A percentile compares a stretch with the other conserved stretches of the same genome.
Conservation (phyloP, 2,329 filamentous ascomycete genomes). For the Fusarium sororula region DNA sequence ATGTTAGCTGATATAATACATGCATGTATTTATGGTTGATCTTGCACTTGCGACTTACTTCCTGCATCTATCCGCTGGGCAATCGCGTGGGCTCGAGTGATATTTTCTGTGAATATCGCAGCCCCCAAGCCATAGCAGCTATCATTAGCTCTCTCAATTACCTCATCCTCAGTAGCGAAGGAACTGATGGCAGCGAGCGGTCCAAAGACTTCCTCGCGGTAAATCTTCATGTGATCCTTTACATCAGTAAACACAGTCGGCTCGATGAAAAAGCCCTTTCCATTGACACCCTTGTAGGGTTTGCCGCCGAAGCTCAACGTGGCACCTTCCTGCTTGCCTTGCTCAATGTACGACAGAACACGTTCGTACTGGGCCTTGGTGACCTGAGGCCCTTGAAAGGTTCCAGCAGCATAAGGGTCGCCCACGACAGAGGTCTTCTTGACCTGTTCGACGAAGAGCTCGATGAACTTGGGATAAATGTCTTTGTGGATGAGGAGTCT, state of each 20-base stretch:
- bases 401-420: slow-evolving; percentile 73
- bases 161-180: slow-evolving; percentile 55
- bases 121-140: slow-evolving; percentile 69
- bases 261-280: slow-evolving; percentile 57
- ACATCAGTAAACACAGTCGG: slow-evolving; percentile 58
- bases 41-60: slow-evolving; percentile 25
- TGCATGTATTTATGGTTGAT: no score
- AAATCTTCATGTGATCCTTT: slow-evolving; percentile 54
- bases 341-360: slow-evolving; percentile 74
- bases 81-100: slow-evolving; percentile 58
- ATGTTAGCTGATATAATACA: no score
- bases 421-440: slow-evolving; percentile 61
- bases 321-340: slow-evolving; percentile 75
- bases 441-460: slow-evolving; percentile 1
- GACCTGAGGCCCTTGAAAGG: slow-evolving; percentile 79
- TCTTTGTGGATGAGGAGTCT: slow-evolving; percentile 70
- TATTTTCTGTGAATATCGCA: slow-evolving; percentile 68
- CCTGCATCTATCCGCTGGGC: slow-evolving; percentile 68
- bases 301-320: slow-evolving; percentile 70
- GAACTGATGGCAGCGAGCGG: slow-evolving; percentile 55
- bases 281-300: slow-evolving; percentile 38
- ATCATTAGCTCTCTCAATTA: slow-evolving; percentile 56
- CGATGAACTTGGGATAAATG: slow-evolving; percentile 70
- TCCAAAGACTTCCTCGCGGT: slow-evolving; percentile 58
- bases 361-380: slow-evolving; percentile 76